These are phyloP conservation scores for Geotrichum citri-aurantii DNA, from an alignment of 1,139 yeast species.

Conservation along the genomic window DNA sequence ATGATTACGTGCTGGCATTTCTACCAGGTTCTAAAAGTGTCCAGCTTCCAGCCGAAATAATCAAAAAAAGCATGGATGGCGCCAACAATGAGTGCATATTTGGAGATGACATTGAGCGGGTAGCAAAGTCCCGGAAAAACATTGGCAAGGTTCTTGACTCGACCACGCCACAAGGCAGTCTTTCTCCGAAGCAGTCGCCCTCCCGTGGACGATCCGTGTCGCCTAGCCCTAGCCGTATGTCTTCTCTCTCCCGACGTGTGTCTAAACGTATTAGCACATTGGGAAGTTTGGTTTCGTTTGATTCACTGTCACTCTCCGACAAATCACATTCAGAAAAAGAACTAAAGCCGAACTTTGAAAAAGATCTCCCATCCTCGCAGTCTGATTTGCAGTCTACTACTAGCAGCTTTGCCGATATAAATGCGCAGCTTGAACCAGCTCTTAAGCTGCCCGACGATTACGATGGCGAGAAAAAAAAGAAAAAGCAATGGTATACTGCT, in stretches of 20 bases:
- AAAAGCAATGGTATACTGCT: slow-evolving; percentile 8
- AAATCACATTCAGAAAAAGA: neutral
- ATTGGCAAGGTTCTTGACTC: slow-evolving; percentile 16
- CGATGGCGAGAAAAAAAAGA: slow-evolving; percentile 6
- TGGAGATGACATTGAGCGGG: neutral
- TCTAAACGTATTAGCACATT: slow-evolving; percentile 3
- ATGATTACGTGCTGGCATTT: slow-evolving; percentile 65
- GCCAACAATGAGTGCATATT: slow-evolving; percentile 1
- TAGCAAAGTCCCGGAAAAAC: slow-evolving; percentile 8
- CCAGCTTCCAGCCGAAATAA: slow-evolving; percentile 16
- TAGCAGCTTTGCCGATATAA: slow-evolving; percentile 8
- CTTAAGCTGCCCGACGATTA: neutral
- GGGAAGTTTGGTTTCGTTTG: neutral
- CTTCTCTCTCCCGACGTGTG: slow-evolving; percentile 1
- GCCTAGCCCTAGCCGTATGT: neutral
- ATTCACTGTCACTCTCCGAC: neutral
- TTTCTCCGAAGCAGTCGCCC: neutral
- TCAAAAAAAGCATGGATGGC: slow-evolving; percentile 14
- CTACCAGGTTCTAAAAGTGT: slow-evolving; percentile 34
- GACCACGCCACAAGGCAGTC: neutral
- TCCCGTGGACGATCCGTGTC: neutral
- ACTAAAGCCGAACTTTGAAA: neutral
- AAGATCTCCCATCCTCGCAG: neutral
- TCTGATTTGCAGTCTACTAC: neutral
- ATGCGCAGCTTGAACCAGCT: neutral